Base-by-base conservation (phyloP, 1,284 basidiomycete genomes). In the Schizophyllum commune region DNA sequence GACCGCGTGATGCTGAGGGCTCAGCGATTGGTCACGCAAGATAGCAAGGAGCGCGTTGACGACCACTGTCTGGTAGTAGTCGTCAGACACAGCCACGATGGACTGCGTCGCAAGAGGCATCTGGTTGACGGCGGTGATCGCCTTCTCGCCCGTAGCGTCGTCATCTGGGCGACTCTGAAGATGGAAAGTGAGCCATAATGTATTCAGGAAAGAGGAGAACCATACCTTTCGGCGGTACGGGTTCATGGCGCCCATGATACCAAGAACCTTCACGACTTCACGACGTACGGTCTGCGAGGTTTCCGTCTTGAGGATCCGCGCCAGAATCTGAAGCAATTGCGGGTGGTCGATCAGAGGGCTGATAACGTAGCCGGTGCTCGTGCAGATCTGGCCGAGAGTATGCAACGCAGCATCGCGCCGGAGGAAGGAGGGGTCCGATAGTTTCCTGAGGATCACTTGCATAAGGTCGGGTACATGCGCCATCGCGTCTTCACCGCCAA, bases 1-100 rank as follows among this genome's bases (percentile, higher is more conserved):
- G 62, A 96, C 96, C 55, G 89, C 93, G 73, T 94, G 88, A 68
- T 98, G 95, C 68, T 95, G 89, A 64, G 81, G 86, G 69, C 83
- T 89, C 65, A 96, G 79, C 5, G 94, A 88, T 61, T 92, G 88
- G 70, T 98, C 97, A 70, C 90, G 92, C 66, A 99, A 77, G 60
- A 99, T 93, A 58, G 85, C 84, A 56, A 99, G 83, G 21, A 99
- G 81, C 1, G 94, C 87, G 56, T 89, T 91, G 74, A 99, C 93
- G 52, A 96, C 96, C 4, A 97, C 94, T 6, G 94, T 95, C 72
- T 99, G 97, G 76, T 96, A 99, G 74, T 98, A 99, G 71, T 99
- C 97, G 68, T 99, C 97, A 22, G 88, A 83, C 15, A 82, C 78
- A 17, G 84, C 76, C 7, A 81, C 79, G 20, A 83, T 71, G 22